Evolutionary conservation across 2,329 filamentous ascomycete species (phyloP).

Genomic region (Ustulina deusta): DNA sequence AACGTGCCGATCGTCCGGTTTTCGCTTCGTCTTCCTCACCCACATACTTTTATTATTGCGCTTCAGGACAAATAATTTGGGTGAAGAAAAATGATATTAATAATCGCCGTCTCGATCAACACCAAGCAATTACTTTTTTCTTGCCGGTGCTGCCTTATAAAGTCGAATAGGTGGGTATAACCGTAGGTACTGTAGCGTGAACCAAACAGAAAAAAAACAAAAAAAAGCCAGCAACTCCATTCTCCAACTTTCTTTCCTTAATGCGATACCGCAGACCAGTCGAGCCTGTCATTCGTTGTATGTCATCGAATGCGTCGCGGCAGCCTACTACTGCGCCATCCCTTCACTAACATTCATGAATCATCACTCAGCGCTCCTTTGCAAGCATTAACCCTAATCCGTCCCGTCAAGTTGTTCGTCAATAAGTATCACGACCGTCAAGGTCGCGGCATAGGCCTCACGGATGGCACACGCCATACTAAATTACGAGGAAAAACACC

Average conservation of each 20-base stretch:
- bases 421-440: constrained; percentile 78
- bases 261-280: constrained; percentile 7
- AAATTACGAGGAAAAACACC: not conserved
- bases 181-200: constrained; percentile 14
- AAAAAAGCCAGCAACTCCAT: constrained; percentile 23
- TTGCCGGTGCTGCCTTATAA: not conserved
- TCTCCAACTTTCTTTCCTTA: constrained; percentile 13
- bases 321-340: not conserved
- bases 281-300: not conserved
- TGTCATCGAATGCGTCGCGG: constrained; percentile 6
- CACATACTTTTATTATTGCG: not conserved
- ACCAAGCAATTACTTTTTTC: not conserved
- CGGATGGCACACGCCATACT: constrained; percentile 80
- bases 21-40: constrained; percentile 18
- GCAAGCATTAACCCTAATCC: constrained; percentile 32
- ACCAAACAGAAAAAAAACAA: constrained; percentile 1
- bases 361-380: constrained; percentile 22
- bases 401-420: constrained; percentile 61
- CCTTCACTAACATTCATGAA: constrained; percentile 13
- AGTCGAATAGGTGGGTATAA: constrained; percentile 32
- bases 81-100: constrained; percentile 4
- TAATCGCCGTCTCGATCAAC: constrained; percentile 7
- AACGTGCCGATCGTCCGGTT: constrained; percentile 31
- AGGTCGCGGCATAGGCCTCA: constrained; percentile 78
- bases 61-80: not conserved